Evolutionary conservation across 2,329 filamentous ascomycete species (phyloP).

Genomic region (Aschersonia sp.): DNA sequence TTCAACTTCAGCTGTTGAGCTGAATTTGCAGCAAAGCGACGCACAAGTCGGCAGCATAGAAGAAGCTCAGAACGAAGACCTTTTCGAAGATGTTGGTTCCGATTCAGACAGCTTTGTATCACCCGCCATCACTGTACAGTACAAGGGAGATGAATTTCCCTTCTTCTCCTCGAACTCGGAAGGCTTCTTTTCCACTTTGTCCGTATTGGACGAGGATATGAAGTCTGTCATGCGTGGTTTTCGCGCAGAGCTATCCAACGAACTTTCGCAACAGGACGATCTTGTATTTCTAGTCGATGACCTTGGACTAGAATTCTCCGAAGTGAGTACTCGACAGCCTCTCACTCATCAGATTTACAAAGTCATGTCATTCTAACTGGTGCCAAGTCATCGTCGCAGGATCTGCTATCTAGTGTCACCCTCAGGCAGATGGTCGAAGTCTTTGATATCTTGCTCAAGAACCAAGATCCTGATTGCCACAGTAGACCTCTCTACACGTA

Average conservation of each 20-base stretch:
- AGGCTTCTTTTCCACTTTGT: conserved; percentile 29
- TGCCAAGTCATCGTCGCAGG: conserved; percentile 19
- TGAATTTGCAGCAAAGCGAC: background rate
- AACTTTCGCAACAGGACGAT: conserved; percentile 30
- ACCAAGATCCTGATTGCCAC: conserved; percentile 22
- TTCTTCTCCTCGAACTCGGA: conserved; percentile 20
- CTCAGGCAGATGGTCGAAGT: conserved; percentile 26
- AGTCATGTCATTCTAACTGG: conserved; percentile 10
- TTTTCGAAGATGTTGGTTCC: conserved; percentile 1
- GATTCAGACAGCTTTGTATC: conserved; percentile 9
- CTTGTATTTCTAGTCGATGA: conserved; percentile 36
- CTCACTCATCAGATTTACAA: too few species aligned
- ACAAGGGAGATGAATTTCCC: conserved; percentile 28
- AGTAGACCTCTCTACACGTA: conserved; percentile 26
- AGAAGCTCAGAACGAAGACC: background rate
- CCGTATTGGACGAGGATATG: conserved; percentile 27
- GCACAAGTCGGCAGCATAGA: background rate
- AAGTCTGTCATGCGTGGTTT: conserved; percentile 28
- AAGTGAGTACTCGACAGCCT: conserved; percentile 20
- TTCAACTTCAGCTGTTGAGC: background rate
- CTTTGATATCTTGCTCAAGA: conserved; percentile 27
- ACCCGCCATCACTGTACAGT: conserved; percentile 25
- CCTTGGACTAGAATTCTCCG: conserved; percentile 36
- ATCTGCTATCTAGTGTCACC: conserved; percentile 20
- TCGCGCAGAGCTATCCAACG: conserved; percentile 29